Conservation (phyloP, 805 yeast species). For the Suhomyces sp. region DNA sequence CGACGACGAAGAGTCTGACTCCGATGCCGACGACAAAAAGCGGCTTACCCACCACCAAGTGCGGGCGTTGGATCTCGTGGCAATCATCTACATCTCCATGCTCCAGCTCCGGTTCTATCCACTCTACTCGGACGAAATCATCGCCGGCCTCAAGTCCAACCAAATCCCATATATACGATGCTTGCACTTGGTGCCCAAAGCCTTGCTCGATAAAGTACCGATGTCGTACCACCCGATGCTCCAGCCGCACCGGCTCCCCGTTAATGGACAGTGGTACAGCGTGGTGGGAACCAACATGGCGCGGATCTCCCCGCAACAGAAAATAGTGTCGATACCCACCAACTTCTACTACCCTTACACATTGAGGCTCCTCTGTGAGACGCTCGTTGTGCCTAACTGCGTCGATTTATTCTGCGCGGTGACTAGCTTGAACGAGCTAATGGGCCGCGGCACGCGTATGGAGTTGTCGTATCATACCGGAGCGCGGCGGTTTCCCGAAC, state of each 20-base stretch:
- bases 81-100: constrained; percentile 51
- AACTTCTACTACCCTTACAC: constrained; percentile 36
- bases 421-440: neutral
- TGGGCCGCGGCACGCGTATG: neutral
- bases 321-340: constrained; percentile 8
- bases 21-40: neutral
- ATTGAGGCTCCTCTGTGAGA: constrained; percentile 38
- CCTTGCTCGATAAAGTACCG: constrained; percentile 37
- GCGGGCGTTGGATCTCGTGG: constrained; percentile 26
- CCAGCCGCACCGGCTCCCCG: constrained; percentile 41
- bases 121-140: constrained; percentile 47
- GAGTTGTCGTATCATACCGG: neutral
- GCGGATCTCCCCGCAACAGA: neutral
- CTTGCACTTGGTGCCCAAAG: constrained; percentile 36
- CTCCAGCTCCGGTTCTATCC: constrained; percentile 46
- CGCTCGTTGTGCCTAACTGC: constrained; percentile 46
- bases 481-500: constrained; percentile 31
- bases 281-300: constrained; percentile 13
- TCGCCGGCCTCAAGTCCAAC: constrained; percentile 39
- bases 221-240: constrained; percentile 31
- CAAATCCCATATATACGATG: constrained; percentile 50
- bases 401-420: constrained; percentile 42
- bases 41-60: constrained; percentile 9
- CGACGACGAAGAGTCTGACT: neutral
- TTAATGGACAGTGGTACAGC: constrained; percentile 32